These are phyloP conservation scores for Penicillium sp. DNA, from an alignment of 2,329 filamentous ascomycete genomes.

Conservation along the genomic window DNA sequence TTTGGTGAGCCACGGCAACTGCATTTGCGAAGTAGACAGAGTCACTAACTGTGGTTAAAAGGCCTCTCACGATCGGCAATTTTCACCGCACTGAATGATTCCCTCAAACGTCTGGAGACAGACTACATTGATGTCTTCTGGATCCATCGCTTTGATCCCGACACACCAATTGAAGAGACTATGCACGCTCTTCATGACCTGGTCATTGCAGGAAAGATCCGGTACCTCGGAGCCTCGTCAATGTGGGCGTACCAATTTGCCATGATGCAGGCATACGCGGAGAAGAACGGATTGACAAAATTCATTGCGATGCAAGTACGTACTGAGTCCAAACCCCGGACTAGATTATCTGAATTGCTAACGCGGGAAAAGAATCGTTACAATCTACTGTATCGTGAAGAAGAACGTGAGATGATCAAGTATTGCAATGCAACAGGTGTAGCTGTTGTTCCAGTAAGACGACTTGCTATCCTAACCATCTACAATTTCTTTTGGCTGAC, in stretches of 20 bases:
- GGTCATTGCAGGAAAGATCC: slow-evolving; percentile 32
- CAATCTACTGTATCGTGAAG: slow-evolving; percentile 9
- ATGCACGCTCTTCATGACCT: slow-evolving; percentile 48
- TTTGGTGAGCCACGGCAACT: background rate
- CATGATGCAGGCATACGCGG: slow-evolving; percentile 53
- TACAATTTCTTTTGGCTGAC: background rate
- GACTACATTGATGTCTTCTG: slow-evolving; percentile 54
- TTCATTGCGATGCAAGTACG: slow-evolving; percentile 56
- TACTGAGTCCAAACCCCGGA: slow-evolving; percentile 22
- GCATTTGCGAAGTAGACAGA: background rate
- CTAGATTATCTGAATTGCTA: background rate
- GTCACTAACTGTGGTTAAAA: background rate
- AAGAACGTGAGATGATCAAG: slow-evolving; percentile 14
- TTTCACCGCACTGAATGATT: slow-evolving; percentile 59
- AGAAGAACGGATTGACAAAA: slow-evolving; percentile 57
- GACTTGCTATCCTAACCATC: background rate
- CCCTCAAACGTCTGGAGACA: slow-evolving; percentile 47
- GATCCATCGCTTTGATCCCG: slow-evolving; percentile 47
- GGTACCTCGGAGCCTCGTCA: slow-evolving; percentile 34
- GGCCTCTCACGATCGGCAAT: slow-evolving; percentile 60
- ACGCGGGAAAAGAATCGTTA: slow-evolving; percentile 1
- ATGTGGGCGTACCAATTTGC: slow-evolving; percentile 31
- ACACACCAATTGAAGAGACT: slow-evolving; percentile 50
- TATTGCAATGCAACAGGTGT: slow-evolving; percentile 6
- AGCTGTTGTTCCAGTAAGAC: slow-evolving; percentile 2